Base-by-base conservation (phyloP, 352 stramenopile genomes). In the Phytophthora rubi region DNA sequence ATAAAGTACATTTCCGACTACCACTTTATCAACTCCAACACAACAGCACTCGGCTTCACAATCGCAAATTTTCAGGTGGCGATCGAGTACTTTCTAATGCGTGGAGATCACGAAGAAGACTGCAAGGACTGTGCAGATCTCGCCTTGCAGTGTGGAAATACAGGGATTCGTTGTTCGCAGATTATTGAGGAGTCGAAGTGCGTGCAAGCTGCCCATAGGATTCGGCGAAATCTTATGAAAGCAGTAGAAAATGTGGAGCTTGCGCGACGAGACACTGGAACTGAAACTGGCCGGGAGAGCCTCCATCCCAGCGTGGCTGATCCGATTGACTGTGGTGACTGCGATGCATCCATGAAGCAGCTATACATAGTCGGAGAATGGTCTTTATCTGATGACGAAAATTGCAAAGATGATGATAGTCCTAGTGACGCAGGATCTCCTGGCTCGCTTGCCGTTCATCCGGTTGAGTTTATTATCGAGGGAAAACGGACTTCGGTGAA, bases 11-110 rank as follows among this genome's bases (percentile, higher is more conserved):
- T 93, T 15, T 77, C 80, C 1, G 73, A 91, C 42, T 95, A 90
- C 58, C 88, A 93, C 49, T 93, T 95, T 58, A 91, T 95, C 74
- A 92, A 93, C 70, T 92, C 85, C 9, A 92, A 90, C 62, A 91
- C 84, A 7, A 92, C 88, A 9, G 85, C 84, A 13, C 59, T 95
- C 15, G 88, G 88, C 23, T 95, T 92, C 62, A 92, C 84, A 47
- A 79, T 93, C 26, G 88, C 85, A 8, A 95, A 89, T 39, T 95
- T 93, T 49, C 84, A 93, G 71, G 86, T 95, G 32, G 88, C 84
- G 7, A 57, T 92, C 32, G 83, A 93, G 61, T 93, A 85, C 67
- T 92, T 93, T n/a, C 42, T 92, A 16, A 71, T 90, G 70, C 82
- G 79, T 23, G 81, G 71, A 4, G 55, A 68, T 32, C 62, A 79